Evolutionary conservation across 257 asterid species (phyloP), one percentile per base, ranked within the genome.

Genomic region (Eustoma russellianum): DNA sequence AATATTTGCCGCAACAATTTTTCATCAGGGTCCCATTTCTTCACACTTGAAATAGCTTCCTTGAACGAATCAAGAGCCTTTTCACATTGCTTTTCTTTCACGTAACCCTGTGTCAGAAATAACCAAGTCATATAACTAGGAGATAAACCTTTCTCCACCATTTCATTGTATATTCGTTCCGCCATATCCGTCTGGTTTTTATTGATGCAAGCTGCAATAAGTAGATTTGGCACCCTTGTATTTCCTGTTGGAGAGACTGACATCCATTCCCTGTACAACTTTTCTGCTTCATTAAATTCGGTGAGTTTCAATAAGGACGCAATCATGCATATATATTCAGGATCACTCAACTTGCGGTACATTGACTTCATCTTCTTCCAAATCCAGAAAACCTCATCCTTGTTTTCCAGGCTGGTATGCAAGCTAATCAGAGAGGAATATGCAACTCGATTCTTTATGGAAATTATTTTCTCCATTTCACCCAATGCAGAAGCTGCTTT

Each of bases 91-190:
- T 67, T 67, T 60, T 64, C 78, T 64, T 85, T 88, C 91, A 79
- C 50, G 62, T 85, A 83, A 58, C 94, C 94, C 77, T 79, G 68
- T 10, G 97, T 83, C 16, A 92, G 72, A 74, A 92, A 87, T 88
- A 76, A 94, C 93, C 94, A 83, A 5, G 99, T 92, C 17, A 94
- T 85, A 41, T 85, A 92, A 40, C 91, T 78, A 9, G 77, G 77
- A 28, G 76, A 46, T n/a, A 85, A 49, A 16, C 72, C 87, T 46
- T 72, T 78, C 66, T 66, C 53, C 58, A 68, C 74, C 95, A 77
- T 83, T 61, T 73, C 74, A 17, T 63, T 44, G 61, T 66, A 60
- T 57, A 92, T 83, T 13, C 70, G 70, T 64, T 85, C 85, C 2
- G 95, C 99, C 54, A 17, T 81, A 52, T 78, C 91, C 83, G 85